Conservation (phyloP, 2,329 filamentous ascomycete genomes). For the Hymenoscyphus fructigenus region DNA sequence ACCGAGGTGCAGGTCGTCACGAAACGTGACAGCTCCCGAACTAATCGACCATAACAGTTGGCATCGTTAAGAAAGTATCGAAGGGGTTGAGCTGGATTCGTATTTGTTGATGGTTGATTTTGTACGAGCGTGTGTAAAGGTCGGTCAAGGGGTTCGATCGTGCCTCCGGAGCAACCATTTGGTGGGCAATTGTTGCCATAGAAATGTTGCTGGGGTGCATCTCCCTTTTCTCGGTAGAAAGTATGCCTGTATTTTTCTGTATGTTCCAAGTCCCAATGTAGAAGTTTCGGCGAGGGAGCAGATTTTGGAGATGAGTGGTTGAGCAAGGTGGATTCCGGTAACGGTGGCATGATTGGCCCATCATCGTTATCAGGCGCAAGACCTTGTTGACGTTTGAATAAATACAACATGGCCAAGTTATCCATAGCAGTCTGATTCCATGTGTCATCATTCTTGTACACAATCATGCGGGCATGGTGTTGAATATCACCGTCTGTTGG, state of each 20-base stretch:
- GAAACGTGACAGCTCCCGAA: conserved; percentile 53
- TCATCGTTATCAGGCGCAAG: conserved; percentile 26
- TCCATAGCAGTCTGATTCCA: conserved; percentile 66
- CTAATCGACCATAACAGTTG: conserved; percentile 59
- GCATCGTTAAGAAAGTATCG: conserved; percentile 56
- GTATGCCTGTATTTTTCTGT: conserved; percentile 16
- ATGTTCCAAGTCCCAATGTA: conserved; percentile 34
- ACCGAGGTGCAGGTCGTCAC: conserved; percentile 53
- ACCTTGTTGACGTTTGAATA: conserved; percentile 45
- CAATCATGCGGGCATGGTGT: conserved; percentile 57
- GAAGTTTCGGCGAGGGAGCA: conserved; percentile 21
- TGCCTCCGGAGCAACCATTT: neutral
- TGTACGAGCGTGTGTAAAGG: conserved; percentile 21
- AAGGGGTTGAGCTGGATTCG: conserved; percentile 30
- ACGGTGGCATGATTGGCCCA: conserved; percentile 19
- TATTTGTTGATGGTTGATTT: conserved; percentile 34
- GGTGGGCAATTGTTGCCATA: neutral
- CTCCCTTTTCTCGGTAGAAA: too few species aligned
- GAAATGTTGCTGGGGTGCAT: neutral
- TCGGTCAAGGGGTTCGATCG: conserved; percentile 13
- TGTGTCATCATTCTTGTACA: conserved; percentile 60
- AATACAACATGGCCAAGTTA: conserved; percentile 51
- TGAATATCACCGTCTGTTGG: conserved; percentile 56
- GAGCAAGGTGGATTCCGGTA: conserved; percentile 20
- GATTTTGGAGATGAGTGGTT: neutral